These are phyloP conservation scores for Sistotremastrum niveocremeum DNA, from an alignment of 768 basidiomycete genomes.

Conservation along the genomic window DNA sequence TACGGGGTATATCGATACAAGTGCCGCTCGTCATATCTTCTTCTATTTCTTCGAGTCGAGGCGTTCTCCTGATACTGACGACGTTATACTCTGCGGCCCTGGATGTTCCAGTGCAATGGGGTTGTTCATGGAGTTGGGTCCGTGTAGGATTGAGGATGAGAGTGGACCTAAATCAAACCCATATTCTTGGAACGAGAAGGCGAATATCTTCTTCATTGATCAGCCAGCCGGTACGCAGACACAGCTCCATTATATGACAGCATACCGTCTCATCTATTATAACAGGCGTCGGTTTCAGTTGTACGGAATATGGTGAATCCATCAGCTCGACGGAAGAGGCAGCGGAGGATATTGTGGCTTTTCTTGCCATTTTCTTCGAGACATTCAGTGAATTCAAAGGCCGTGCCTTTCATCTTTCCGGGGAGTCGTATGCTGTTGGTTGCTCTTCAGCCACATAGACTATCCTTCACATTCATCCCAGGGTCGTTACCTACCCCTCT, in stretches of 20 bases:
- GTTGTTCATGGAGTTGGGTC: not conserved
- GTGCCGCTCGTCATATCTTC: slow-evolving; percentile 19
- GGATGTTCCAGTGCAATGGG: slow-evolving; percentile 23
- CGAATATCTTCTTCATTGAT: slow-evolving; percentile 3
- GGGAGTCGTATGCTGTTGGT: slow-evolving; percentile 60
- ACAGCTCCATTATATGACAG: not conserved
- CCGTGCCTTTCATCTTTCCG: slow-evolving; percentile 55
- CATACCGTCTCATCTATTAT: not conserved
- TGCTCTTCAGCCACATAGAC: not conserved
- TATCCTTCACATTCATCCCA: slow-evolving; percentile 10
- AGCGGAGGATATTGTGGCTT: slow-evolving; percentile 60
- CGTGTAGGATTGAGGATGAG: slow-evolving; percentile 2
- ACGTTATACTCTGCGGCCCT: slow-evolving; percentile 51
- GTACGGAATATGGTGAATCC: slow-evolving; percentile 53
- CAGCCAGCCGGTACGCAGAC: slow-evolving; percentile 5
- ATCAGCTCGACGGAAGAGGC: slow-evolving; percentile 72
- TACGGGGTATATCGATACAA: slow-evolving; percentile 50
- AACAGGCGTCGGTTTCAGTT: slow-evolving; percentile 60
- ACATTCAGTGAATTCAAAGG: slow-evolving; percentile 62
- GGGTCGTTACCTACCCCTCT: slow-evolving; percentile 62
- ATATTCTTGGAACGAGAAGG: not conserved
- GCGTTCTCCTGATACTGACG: slow-evolving; percentile 34
- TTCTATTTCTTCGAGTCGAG: slow-evolving; percentile 54
- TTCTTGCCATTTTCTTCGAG: slow-evolving; percentile 69
- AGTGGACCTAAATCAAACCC: not conserved